Percentiles rank a stretch among this genome's conserved stretches.
Conservation (phyloP, 2,329 filamentous ascomycete species). For the Phyllosticta paracitricarpa region DNA sequence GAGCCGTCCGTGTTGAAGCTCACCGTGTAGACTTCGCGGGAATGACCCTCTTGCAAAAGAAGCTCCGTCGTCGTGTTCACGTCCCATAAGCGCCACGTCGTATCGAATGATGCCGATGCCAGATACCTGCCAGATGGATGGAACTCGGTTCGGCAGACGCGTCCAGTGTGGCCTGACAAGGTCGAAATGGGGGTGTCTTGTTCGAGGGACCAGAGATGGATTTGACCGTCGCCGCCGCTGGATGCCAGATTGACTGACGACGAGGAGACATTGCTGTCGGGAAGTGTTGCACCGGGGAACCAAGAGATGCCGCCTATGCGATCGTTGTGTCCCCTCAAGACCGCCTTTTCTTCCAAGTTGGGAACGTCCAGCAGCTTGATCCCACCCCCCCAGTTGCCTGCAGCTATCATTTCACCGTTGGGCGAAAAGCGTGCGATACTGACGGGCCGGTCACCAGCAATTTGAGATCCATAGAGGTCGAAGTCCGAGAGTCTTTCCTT, state of each 20-base stretch:
- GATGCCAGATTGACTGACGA: slow-evolving; percentile 77
- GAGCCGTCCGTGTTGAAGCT: slow-evolving; percentile 88
- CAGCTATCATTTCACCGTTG: slow-evolving; percentile 70
- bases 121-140: slow-evolving; percentile 85
- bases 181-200: slow-evolving; percentile 78
- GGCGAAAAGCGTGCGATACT: slow-evolving; percentile 89
- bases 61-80: slow-evolving; percentile 76
- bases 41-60: slow-evolving; percentile 86
- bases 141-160: slow-evolving; percentile 87
- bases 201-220: slow-evolving; percentile 83
- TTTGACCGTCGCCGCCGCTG: slow-evolving; percentile 75
- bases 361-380: slow-evolving; percentile 81
- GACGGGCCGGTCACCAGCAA: slow-evolving; percentile 79
- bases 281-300: slow-evolving; percentile 72
- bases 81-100: slow-evolving; percentile 95
- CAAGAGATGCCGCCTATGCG: slow-evolving; percentile 85
- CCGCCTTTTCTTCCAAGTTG: slow-evolving; percentile 64
- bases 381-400: slow-evolving; percentile 86
- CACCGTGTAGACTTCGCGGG: slow-evolving; percentile 81
- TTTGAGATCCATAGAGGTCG: slow-evolving; percentile 88
- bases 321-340: slow-evolving; percentile 74
- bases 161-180: slow-evolving; percentile 70
- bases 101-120: slow-evolving; percentile 90
- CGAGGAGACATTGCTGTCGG: slow-evolving; percentile 59
- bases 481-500: slow-evolving; percentile 75